phyloP scores from a whole-genome alignment of 148 eudicot species.

The Camellia lanceoleosa region DNA sequence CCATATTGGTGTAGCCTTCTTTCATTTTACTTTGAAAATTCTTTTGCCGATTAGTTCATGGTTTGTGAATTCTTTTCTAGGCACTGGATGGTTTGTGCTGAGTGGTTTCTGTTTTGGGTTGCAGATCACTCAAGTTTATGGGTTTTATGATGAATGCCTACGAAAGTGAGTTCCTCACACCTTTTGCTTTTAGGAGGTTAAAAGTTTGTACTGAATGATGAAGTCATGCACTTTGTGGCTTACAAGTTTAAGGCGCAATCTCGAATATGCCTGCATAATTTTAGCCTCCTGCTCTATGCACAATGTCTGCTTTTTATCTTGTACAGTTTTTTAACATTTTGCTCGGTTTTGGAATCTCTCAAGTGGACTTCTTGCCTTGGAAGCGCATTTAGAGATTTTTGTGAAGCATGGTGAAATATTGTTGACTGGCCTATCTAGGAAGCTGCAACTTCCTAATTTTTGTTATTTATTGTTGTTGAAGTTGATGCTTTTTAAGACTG shows the following conservation, averaged over 20 bases:
- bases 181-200: background rate
- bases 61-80: background rate
- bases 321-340: background rate
- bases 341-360: background rate
- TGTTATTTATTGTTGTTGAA: background rate
- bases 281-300: background rate
- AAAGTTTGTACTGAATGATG: background rate
- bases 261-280: background rate
- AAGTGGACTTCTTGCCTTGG: no score
- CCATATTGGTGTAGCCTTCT: background rate
- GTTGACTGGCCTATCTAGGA: background rate
- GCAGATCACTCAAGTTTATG: conserved; percentile 99
- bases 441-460: background rate
- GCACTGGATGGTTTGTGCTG: conserved; percentile 21
- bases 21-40: background rate
- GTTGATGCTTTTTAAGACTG: background rate
- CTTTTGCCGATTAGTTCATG: conserved; percentile 5
- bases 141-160: conserved; percentile 96
- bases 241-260: background rate
- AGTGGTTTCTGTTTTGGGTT: conserved; percentile 15
- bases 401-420: no score
- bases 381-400: no score
- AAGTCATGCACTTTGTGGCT: background rate
- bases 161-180: conserved; percentile 73
- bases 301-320: background rate